Base-by-base conservation (phyloP, 129 eudicot species). In the Arctium minus region DNA sequence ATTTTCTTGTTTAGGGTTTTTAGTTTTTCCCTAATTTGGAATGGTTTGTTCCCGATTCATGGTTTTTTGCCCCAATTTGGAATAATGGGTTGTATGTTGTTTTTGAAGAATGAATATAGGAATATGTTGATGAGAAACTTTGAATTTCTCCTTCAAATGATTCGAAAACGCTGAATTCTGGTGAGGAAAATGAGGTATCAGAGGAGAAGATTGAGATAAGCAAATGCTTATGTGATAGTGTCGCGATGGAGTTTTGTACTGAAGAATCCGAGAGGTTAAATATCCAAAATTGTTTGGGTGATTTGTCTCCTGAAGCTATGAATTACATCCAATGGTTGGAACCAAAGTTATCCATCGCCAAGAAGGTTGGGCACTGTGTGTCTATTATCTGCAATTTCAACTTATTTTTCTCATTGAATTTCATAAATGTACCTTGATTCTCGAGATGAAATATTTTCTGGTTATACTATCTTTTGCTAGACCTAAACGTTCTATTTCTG, bases 61-160 rank as follows among this genome's bases (percentile, higher is more conserved):
- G n/a, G n/a, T n/a, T n/a, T n/a, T n/a, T n/a, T n/a, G n/a, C n/a
- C n/a, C n/a, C n/a, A n/a, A n/a, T n/a, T 39, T 72, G 50, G 67
- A 31, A 84, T 74, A 72, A n/a, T 84, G 72, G 82, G 78, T 64
- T 42, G 15, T 83, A 67, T 68, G 68, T 75, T 92, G 97, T 71
- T 91, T 78, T 95, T 97, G 97, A 95, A 92, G 84, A 94, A 93
- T 2, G 98, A 95, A 87, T 95, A 92, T 75, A 82, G 97, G 81
- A 86, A 91, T 35, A 91, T 93, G 30, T 73, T 95, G 91, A 90
- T 87, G 97, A 88, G 97, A 79, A 95, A 90, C 65, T 95, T 95
- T 75, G 97, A 32, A 53, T 94, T 36, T 81, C 94, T 22, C 60
- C 85, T 6, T 78, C 73, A 9, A 86, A 83, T 87, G 83, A 75